These are phyloP conservation scores for Cutaneotrichosporon spelunceum DNA, from an alignment of 1,284 basidiomycete species.

Conservation along the genomic window DNA sequence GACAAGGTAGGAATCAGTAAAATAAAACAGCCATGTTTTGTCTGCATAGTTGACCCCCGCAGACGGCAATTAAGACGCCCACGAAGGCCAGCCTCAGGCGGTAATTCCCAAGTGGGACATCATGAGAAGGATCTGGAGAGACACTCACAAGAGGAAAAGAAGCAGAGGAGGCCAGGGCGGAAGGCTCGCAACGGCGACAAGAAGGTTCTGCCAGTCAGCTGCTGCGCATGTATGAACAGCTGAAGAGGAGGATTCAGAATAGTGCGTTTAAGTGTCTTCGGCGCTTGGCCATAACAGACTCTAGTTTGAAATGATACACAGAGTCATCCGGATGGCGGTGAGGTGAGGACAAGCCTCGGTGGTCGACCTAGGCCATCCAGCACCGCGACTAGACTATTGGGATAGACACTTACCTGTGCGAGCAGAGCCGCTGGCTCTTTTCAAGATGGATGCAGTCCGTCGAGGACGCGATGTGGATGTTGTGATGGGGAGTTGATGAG, in stretches of 20 bases:
- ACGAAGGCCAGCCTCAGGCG: constrained; percentile 43
- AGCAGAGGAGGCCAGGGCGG: background rate
- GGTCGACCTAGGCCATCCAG: constrained; percentile 1
- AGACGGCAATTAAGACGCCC: constrained; percentile 39
- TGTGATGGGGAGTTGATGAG: constrained; percentile 5
- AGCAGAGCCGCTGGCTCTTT: constrained; percentile 16
- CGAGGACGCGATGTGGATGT: background rate
- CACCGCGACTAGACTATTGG: constrained; percentile 6
- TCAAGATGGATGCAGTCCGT: constrained; percentile 7
- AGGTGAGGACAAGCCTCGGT: background rate
- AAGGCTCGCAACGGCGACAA: constrained; percentile 13
- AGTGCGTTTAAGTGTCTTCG: constrained; percentile 52
- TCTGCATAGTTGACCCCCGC: constrained; percentile 36
- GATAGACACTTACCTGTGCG: constrained; percentile 13
- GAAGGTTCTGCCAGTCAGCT: constrained; percentile 9
- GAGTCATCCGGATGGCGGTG: constrained; percentile 40
- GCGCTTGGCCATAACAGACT: constrained; percentile 52
- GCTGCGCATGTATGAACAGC: background rate
- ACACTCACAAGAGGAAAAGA: constrained; percentile 18
- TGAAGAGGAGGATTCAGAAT: constrained; percentile 35
- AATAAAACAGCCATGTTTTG: constrained; percentile 53
- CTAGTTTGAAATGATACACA: constrained; percentile 53
- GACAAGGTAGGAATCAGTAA: constrained; percentile 39
- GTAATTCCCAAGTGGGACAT: constrained; percentile 53
- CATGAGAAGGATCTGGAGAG: constrained; percentile 26